Conservation (phyloP, 441 rosid species). For the Gossypium schwendimanii region DNA sequence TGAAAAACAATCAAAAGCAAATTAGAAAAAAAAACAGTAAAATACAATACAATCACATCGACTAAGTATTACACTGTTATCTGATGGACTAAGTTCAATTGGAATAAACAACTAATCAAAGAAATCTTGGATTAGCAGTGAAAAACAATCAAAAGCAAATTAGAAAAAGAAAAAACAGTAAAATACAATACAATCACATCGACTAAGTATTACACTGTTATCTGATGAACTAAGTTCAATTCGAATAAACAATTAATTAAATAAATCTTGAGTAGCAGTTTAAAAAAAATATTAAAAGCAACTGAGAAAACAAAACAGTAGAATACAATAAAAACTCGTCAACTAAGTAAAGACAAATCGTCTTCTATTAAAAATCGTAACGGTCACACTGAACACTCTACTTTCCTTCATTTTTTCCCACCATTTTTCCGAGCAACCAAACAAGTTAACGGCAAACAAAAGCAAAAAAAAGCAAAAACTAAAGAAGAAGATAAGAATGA, state of each 20-base stretch:
- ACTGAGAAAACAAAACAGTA: neutral
- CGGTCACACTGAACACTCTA: neutral
- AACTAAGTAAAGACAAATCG: neutral
- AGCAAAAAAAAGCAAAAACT: neutral
- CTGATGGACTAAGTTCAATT: too few species aligned
- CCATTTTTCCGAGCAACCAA: constrained; percentile 10
- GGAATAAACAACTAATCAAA: too few species aligned
- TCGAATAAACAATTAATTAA: too few species aligned
- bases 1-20: neutral
- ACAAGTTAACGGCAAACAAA: constrained; percentile 3
- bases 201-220: too few species aligned
- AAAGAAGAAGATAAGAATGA: neutral
- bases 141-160: too few species aligned
- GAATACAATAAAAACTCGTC: neutral
- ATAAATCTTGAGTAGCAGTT: too few species aligned
- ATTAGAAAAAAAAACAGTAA: too few species aligned
- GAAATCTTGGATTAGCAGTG: too few species aligned
- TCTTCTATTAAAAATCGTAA: neutral
- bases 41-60: neutral
- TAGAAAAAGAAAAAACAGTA: too few species aligned
- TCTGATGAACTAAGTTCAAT: too few species aligned
- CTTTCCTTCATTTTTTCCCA: constrained; percentile 1
- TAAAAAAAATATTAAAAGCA: neutral
- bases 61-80: too few species aligned
- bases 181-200: too few species aligned